phyloP scores from a whole-genome alignment of 352 stramenopile species.

The Phytophthora melonis region DNA sequence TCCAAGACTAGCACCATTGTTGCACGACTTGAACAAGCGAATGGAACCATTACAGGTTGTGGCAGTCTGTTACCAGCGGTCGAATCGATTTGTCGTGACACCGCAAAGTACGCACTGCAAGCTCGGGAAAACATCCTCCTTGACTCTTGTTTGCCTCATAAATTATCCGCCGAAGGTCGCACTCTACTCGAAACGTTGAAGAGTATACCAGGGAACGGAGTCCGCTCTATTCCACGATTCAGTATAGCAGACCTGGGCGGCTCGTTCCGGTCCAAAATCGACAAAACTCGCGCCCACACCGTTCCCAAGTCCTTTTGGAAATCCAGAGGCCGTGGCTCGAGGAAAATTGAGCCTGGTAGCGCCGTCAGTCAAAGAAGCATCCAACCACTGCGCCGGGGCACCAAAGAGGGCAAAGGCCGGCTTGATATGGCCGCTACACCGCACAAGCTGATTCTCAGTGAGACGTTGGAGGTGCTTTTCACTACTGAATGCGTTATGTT shows the following conservation, averaged over 20 bases:
- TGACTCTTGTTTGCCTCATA: constrained; percentile 8
- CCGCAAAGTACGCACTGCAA: constrained; percentile 5
- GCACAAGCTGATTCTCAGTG: constrained; percentile 25
- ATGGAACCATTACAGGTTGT: constrained; percentile 2
- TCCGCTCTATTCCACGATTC: constrained; percentile 10
- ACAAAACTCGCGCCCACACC: not conserved
- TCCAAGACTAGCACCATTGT: constrained; percentile 13
- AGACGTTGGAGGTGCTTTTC: constrained; percentile 39
- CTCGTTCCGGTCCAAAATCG: not conserved
- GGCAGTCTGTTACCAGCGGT: constrained; percentile 13
- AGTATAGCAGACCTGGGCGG: not conserved
- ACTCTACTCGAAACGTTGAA: constrained; percentile 22
- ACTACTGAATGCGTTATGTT: constrained; percentile 46
- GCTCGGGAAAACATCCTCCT: not conserved
- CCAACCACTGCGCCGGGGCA: not conserved
- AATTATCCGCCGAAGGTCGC: constrained; percentile 14
- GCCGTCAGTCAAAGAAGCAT: not conserved
- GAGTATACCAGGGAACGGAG: constrained; percentile 15
- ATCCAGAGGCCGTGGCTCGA: not conserved
- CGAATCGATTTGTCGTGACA: constrained; percentile 4
- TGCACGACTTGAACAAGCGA: constrained; percentile 18
- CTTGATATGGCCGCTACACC: not conserved
- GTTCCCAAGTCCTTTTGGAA: not conserved
- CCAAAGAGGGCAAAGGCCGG: not conserved
- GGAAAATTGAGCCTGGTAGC: constrained; percentile 12